A percentile compares a stretch with the other conserved stretches of the same genome.
phyloP scores from a whole-genome alignment of 768 basidiomycete genomes.

The Trametes meyenii region DNA sequence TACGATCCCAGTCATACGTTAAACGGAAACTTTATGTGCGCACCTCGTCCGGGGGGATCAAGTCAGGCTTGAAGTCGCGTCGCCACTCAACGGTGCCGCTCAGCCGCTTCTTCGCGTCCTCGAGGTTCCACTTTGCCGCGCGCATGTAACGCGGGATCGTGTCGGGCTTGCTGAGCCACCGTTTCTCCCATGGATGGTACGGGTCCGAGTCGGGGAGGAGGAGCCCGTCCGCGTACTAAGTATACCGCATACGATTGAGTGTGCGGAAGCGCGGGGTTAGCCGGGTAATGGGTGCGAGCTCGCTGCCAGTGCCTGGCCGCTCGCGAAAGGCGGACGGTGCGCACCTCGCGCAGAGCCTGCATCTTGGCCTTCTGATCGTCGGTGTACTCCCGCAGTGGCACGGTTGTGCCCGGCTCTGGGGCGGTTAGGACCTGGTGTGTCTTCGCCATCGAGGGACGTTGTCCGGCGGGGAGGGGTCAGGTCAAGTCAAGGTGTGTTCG shows the following conservation, averaged over 20 bases:
- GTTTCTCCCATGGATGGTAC: constrained; percentile 75
- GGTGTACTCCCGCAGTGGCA: constrained; percentile 61
- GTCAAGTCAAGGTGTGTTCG: not conserved
- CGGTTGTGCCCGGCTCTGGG: constrained; percentile 58
- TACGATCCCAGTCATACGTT: constrained; percentile 1
- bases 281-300: not conserved
- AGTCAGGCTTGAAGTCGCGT: constrained; percentile 80
- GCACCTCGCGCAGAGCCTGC: constrained; percentile 61
- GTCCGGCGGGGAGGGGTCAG: not conserved
- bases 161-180: constrained; percentile 73
- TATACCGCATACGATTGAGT: not conserved
- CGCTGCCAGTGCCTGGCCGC: not conserved
- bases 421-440: constrained; percentile 54
- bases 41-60: constrained; percentile 79
- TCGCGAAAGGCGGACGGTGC: constrained; percentile 28
- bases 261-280: constrained; percentile 3
- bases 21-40: not conserved
- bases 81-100: constrained; percentile 84
- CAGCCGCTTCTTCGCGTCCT: constrained; percentile 77
- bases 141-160: constrained; percentile 79
- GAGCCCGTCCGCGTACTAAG: constrained; percentile 68
- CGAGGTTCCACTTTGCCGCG: constrained; percentile 81
- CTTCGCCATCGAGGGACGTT: constrained; percentile 38
- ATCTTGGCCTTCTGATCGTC: constrained; percentile 64
- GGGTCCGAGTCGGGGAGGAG: constrained; percentile 66